Percentiles rank a stretch among this genome's conserved stretches.
Conservation (phyloP, 1,284 basidiomycete genomes). For the Heliocybe sulcata region DNA sequence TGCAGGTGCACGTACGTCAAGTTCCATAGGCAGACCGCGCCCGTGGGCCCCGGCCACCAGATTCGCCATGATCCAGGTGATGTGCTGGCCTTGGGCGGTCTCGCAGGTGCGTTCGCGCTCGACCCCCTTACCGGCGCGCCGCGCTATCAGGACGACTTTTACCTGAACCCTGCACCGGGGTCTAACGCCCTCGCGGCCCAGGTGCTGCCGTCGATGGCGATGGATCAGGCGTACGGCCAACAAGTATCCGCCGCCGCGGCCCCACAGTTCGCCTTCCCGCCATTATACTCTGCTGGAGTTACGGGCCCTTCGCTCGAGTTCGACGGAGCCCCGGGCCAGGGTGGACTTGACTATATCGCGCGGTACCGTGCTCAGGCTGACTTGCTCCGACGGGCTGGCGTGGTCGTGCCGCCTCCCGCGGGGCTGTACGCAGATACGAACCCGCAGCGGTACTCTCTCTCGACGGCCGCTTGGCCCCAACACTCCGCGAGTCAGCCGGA, state of each 20-base stretch:
- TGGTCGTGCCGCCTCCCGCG: constrained; percentile 12
- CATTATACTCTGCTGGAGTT: neutral
- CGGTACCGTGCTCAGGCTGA: constrained; percentile 46
- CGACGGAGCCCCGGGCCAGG: neutral
- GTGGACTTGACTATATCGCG: constrained; percentile 30
- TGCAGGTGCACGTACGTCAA: constrained; percentile 79
- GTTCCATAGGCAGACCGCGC: constrained; percentile 76
- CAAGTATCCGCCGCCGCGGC: neutral
- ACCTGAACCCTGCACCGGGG: neutral
- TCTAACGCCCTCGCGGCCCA: neutral
- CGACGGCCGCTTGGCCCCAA: constrained; percentile 1
- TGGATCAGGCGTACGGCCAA: neutral
- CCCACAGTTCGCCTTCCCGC: neutral
- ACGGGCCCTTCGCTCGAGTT: constrained; percentile 8
- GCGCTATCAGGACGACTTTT: constrained; percentile 2
- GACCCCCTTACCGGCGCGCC: neutral
- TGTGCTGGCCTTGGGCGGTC: constrained; percentile 2
- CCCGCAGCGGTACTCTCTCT: neutral
- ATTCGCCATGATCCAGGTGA: neutral
- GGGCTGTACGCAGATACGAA: neutral
- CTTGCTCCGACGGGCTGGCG: constrained; percentile 26
- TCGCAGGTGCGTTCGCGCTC: constrained; percentile 9
- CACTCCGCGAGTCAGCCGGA: neutral
- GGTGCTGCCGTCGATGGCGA: neutral
- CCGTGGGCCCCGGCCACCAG: constrained; percentile 60